Evolutionary conservation across 192 early-diverging fungal species (phyloP).

Genomic region (Mortierella claussenii): DNA sequence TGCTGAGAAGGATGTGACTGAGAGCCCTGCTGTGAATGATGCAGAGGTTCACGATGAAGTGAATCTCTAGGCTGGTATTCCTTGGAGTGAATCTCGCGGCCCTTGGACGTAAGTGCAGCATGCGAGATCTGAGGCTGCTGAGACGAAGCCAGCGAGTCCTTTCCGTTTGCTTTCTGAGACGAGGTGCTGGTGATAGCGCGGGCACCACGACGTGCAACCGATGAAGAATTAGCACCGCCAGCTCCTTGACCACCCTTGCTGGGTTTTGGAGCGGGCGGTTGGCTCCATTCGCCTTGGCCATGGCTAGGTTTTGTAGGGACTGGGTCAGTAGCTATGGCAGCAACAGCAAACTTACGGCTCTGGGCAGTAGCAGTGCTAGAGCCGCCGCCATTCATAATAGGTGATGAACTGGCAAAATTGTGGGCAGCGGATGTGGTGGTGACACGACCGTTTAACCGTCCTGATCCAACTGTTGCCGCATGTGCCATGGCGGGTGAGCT

Average conservation of each 20-base stretch:
- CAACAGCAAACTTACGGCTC: slow-evolving; percentile 28
- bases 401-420: slow-evolving; percentile 32
- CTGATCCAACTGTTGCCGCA: slow-evolving; percentile 10
- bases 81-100: slow-evolving; percentile 49
- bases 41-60: slow-evolving; percentile 31
- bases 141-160: slow-evolving; percentile 16
- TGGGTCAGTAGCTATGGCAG: slow-evolving; percentile 3
- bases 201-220: slow-evolving; percentile 13
- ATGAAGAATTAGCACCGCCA: neutral
- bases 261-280: slow-evolving; percentile 12
- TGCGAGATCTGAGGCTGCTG: slow-evolving; percentile 11
- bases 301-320: slow-evolving; percentile 4
- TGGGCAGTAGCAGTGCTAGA: neutral
- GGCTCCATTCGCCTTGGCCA: slow-evolving; percentile 37
- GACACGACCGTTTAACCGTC: slow-evolving; percentile 27
- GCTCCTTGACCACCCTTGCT: slow-evolving; percentile 6
- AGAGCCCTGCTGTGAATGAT: slow-evolving; percentile 22
- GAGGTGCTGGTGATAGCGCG: neutral
- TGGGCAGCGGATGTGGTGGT: slow-evolving; percentile 35
- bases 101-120: slow-evolving; percentile 9
- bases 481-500: slow-evolving; percentile 24
- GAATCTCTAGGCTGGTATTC: slow-evolving; percentile 42
- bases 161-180: slow-evolving; percentile 17
- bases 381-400: slow-evolving; percentile 10
- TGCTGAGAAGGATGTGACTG: slow-evolving; percentile 9